Evolutionary conservation across 2,329 filamentous ascomycete species (phyloP).

Genomic region (Ceratocystis alfenasii): DNA sequence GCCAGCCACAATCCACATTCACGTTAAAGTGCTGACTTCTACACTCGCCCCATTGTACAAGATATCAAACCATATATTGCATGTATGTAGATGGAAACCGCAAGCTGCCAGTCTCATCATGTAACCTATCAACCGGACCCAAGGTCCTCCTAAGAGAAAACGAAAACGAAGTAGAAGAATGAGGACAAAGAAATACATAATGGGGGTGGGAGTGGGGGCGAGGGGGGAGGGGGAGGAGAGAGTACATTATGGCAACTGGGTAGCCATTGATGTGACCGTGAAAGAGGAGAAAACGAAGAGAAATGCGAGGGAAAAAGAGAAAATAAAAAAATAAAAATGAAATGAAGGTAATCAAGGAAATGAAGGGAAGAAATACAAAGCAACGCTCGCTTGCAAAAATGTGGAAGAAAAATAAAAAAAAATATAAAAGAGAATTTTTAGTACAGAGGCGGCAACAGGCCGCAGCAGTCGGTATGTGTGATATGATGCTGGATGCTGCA

Average conservation of each 20-base stretch:
- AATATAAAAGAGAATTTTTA: neutral
- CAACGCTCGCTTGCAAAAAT: conserved; percentile 12
- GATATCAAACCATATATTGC: neutral
- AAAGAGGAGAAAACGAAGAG: neutral
- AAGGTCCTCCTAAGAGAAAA: conserved; percentile 2
- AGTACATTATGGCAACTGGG: neutral
- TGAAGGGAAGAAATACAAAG: neutral
- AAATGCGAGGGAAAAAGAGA: neutral
- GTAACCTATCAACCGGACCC: neutral
- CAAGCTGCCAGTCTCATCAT: neutral
- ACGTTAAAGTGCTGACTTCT: too few relatives aligned
- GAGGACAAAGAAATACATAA: neutral
- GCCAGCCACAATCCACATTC: too few relatives aligned
- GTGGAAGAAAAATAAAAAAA: neutral
- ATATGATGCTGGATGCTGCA: too few relatives aligned
- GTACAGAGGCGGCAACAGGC: too few relatives aligned
- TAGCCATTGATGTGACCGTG: neutral
- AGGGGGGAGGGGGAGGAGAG: neutral
- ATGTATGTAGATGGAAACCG: neutral
- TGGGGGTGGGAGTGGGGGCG: neutral
- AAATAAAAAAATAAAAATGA: neutral
- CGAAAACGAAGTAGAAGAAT: neutral
- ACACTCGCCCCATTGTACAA: neutral
- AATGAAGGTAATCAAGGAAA: neutral
- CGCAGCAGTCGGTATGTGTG: too few relatives aligned